These are phyloP conservation scores for Jamesozyma piceae DNA, from an alignment of 805 yeast species.

Conservation along the genomic window DNA sequence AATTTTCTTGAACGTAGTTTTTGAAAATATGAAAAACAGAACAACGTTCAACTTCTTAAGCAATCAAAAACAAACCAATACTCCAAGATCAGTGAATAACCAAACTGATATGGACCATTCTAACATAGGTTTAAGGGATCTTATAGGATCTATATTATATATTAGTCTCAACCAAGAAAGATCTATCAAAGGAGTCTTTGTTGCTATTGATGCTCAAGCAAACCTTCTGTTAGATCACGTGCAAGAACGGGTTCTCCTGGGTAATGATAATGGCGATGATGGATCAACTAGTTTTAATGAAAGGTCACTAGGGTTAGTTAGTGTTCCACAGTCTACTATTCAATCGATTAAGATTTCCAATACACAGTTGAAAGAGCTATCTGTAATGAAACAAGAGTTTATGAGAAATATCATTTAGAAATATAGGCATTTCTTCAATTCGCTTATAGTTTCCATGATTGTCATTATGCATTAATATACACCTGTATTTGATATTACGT, in stretches of 20 bases:
- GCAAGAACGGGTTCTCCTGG: slow-evolving; percentile 19
- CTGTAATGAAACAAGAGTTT: slow-evolving; percentile 7
- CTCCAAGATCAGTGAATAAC: too few species aligned
- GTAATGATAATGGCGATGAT: slow-evolving; percentile 8
- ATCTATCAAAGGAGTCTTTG: slow-evolving; percentile 30
- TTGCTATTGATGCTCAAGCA: slow-evolving; percentile 38
- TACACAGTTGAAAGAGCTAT: slow-evolving; percentile 19
- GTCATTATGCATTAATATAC: not conserved
- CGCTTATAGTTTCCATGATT: not conserved
- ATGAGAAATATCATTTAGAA: slow-evolving; percentile 7
- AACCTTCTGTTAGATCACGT: slow-evolving; percentile 36
- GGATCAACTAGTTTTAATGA: not conserved
- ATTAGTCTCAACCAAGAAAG: slow-evolving; percentile 32
- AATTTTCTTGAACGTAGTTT: too few species aligned
- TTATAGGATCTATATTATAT: slow-evolving; percentile 28
- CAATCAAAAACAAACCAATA: too few species aligned
- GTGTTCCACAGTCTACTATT: slow-evolving; percentile 40
- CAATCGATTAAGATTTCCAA: slow-evolving; percentile 15
- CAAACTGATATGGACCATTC: not conserved
- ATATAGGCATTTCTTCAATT: not conserved
- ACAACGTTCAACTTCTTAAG: too few species aligned
- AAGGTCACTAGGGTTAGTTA: slow-evolving; percentile 45
- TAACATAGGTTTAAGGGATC: slow-evolving; percentile 13
- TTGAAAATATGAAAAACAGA: too few species aligned
- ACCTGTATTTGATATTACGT: too few species aligned